These are phyloP conservation scores for Monosporozyma yasuniensis DNA, from an alignment of 805 yeast species.

Conservation along the genomic window DNA sequence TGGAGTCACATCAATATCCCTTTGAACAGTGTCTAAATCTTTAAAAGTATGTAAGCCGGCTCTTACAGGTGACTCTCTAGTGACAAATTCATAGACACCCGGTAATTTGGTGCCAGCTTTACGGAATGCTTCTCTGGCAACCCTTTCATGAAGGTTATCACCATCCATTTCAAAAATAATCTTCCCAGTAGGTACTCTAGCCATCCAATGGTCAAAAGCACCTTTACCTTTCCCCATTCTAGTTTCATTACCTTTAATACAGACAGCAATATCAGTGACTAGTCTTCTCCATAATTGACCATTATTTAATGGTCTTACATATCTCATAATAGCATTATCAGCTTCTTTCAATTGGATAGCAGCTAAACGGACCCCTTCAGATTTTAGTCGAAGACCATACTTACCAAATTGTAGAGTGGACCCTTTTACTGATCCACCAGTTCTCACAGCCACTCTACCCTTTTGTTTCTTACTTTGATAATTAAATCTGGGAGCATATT, in stretches of 20 bases:
- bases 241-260: conserved; percentile 94
- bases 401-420: conserved; percentile 72
- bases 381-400: conserved; percentile 76
- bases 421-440: conserved; percentile 90
- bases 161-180: conserved; percentile 77
- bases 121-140: conserved; percentile 82
- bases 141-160: conserved; percentile 71
- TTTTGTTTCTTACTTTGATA: conserved; percentile 64
- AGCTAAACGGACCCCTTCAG: conserved; percentile 78
- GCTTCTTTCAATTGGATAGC: conserved; percentile 90
- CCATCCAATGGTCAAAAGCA: conserved; percentile 94
- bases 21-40: conserved; percentile 31
- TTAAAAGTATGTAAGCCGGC: conserved; percentile 56
- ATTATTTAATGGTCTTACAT: conserved; percentile 55
- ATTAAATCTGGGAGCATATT: conserved; percentile 69
- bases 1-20: conserved; percentile 34
- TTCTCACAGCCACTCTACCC: conserved; percentile 89
- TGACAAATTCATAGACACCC: conserved; percentile 80
- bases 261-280: conserved; percentile 78
- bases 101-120: conserved; percentile 90
- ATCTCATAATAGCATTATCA: conserved; percentile 74
- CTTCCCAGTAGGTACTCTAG: conserved; percentile 91
- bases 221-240: conserved; percentile 99
- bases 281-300: conserved; percentile 75
- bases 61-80: conserved; percentile 54